These are phyloP conservation scores for Sonneratia caseolaris DNA, from an alignment of 345 rosid species.

Conservation along the genomic window DNA sequence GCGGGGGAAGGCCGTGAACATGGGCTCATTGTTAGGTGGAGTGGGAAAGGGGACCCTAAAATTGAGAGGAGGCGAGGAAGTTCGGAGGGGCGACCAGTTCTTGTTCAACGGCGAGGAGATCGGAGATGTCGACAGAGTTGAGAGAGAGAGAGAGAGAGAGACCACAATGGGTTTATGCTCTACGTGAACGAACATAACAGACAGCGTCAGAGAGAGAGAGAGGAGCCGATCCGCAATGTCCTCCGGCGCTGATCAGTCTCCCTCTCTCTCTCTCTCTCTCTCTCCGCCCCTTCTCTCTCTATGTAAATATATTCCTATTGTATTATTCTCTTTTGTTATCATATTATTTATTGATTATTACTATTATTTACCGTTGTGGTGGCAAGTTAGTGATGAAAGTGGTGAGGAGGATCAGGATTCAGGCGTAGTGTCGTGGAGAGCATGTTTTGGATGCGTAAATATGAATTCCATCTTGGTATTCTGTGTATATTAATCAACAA, in stretches of 20 bases:
- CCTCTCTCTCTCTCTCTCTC: neutral
- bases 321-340: too few species aligned
- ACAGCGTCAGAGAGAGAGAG: conserved; percentile 2
- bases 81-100: conserved; percentile 1
- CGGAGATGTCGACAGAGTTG: neutral
- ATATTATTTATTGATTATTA: too few species aligned
- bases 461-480: too few species aligned
- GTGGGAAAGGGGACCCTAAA: conserved; percentile 1
- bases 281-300: neutral
- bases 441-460: too few species aligned
- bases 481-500: too few species aligned
- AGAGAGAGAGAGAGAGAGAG: neutral
- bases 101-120: conserved; percentile 2
- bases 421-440: too few species aligned
- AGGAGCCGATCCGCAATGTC: conserved; percentile 10
- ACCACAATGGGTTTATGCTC: neutral
- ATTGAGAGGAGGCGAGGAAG: neutral
- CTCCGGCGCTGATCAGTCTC: neutral
- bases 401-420: too few species aligned
- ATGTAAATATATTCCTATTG: neutral
- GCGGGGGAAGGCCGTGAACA: conserved; percentile 1
- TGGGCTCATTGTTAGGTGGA: neutral
- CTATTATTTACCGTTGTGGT: too few species aligned
- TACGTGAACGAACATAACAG: neutral
- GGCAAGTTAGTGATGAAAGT: too few species aligned